Conservation (phyloP, 106 monocot species). For the Dioscorea dumetorum region DNA sequence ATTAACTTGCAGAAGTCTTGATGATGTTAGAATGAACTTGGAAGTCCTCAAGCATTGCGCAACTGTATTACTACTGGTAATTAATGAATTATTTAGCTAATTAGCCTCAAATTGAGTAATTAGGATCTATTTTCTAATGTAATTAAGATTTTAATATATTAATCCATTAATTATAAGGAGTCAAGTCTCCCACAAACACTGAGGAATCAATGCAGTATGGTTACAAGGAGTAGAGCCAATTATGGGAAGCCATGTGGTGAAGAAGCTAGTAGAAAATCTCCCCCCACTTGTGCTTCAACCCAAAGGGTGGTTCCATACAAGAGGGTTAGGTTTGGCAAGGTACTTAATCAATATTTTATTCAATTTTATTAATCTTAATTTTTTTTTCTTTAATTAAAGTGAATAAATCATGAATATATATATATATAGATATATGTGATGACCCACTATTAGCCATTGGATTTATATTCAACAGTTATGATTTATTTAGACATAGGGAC, state of each 20-base stretch:
- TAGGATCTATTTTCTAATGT: background rate
- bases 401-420: too few species aligned
- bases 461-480: too few species aligned
- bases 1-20: slow-evolving; percentile 56
- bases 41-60: slow-evolving; percentile 94
- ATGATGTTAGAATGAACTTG: slow-evolving; percentile 88
- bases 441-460: too few species aligned
- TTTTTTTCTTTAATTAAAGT: too few species aligned
- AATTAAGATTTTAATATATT: background rate
- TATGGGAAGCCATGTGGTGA: slow-evolving; percentile 31
- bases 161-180: slow-evolving; percentile 27
- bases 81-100: too few species aligned
- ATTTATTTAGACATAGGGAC: too few species aligned
- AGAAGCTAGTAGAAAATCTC: slow-evolving; percentile 45
- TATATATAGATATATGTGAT: too few species aligned
- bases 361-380: background rate
- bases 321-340: slow-evolving; percentile 43
- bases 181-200: slow-evolving; percentile 63
- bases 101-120: background rate
- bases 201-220: slow-evolving; percentile 16
- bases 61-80: slow-evolving; percentile 69
- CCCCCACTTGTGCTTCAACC: slow-evolving; percentile 18
- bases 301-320: slow-evolving; percentile 32
- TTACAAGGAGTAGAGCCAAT: slow-evolving; percentile 63
- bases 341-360: background rate